phyloP scores from a whole-genome alignment of 441 rosid species.

The Biscutella auriculata region DNA sequence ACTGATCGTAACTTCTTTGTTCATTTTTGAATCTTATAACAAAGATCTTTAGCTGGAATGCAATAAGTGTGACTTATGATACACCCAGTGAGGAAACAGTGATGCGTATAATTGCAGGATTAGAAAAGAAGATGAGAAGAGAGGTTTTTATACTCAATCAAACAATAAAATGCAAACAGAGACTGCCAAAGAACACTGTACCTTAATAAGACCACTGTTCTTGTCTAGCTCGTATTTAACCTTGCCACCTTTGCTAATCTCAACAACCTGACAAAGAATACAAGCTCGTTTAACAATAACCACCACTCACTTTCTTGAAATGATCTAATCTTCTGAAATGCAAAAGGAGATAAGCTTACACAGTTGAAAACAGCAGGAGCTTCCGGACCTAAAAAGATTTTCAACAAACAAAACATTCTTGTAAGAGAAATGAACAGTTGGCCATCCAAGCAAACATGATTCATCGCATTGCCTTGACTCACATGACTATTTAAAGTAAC shows the following conservation, averaged over 20 bases:
- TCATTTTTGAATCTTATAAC: not conserved
- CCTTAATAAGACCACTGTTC: conserved; percentile 74
- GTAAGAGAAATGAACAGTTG: not conserved
- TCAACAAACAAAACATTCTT: conserved; percentile 4
- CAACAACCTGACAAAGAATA: conserved; percentile 51
- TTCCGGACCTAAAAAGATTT: conserved; percentile 57
- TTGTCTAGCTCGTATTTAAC: conserved; percentile 97
- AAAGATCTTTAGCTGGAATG: not conserved
- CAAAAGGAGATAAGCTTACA: conserved; percentile 30
- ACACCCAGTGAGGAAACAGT: not conserved
- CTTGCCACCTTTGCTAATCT: conserved; percentile 88
- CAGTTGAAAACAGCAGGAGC: conserved; percentile 83
- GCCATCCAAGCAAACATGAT: not conserved
- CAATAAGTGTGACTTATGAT: not conserved
- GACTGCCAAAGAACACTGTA: conserved; percentile 8
- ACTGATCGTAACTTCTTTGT: not conserved
- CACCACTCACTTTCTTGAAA: not conserved
- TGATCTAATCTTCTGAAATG: not conserved
- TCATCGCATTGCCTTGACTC: not conserved
- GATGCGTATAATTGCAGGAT: not conserved
- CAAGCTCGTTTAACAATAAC: not conserved
- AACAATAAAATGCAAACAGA: not conserved
- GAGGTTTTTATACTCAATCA: not conserved
- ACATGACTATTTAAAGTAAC: not conserved
- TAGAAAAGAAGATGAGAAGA: not conserved